These are phyloP conservation scores for Aspergillus ibericus DNA, from an alignment of 2,329 filamentous ascomycete genomes.

Conservation along the genomic window DNA sequence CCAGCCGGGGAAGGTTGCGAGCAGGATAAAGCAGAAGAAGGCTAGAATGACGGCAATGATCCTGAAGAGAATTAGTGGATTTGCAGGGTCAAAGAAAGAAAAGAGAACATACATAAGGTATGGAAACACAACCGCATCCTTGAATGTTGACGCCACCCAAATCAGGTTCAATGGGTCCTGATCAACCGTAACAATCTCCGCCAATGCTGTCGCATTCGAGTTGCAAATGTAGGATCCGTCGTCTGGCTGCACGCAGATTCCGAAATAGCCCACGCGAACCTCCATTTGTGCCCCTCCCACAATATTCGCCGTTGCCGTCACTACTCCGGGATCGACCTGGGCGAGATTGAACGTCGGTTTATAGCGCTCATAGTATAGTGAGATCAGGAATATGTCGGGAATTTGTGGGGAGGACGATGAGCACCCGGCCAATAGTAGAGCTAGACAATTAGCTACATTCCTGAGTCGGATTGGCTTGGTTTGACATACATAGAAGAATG, in stretches of 20 bases:
- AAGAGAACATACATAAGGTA: constrained; percentile 76
- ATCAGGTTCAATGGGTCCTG: constrained; percentile 96
- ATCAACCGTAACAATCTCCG: constrained; percentile 83
- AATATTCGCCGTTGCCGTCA: constrained; percentile 83
- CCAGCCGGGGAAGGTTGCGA: constrained; percentile 97
- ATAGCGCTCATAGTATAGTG: constrained; percentile 93
- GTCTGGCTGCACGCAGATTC: constrained; percentile 92
- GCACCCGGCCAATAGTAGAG: constrained; percentile 89
- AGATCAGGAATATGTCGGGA: constrained; percentile 93
- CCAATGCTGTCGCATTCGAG: constrained; percentile 92
- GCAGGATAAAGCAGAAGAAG: constrained; percentile 90
- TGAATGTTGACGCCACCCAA: constrained; percentile 96
- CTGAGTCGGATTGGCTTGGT: background rate
- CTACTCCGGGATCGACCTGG: constrained; percentile 87
- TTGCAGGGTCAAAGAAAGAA: background rate
- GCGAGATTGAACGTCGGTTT: constrained; percentile 77
- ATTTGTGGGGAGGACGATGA: constrained; percentile 95
- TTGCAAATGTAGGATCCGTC: constrained; percentile 91
- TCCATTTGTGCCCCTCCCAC: constrained; percentile 81
- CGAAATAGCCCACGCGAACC: constrained; percentile 94
- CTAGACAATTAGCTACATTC: constrained; percentile 50
- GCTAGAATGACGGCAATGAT: constrained; percentile 98
- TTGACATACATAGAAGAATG: constrained; percentile 82
- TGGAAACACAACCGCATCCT: constrained; percentile 97
- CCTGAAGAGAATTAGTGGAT: constrained; percentile 45